Evolutionary conservation across 148 eudicot species (phyloP).

Genomic region (Fagopyrum esculentum): DNA sequence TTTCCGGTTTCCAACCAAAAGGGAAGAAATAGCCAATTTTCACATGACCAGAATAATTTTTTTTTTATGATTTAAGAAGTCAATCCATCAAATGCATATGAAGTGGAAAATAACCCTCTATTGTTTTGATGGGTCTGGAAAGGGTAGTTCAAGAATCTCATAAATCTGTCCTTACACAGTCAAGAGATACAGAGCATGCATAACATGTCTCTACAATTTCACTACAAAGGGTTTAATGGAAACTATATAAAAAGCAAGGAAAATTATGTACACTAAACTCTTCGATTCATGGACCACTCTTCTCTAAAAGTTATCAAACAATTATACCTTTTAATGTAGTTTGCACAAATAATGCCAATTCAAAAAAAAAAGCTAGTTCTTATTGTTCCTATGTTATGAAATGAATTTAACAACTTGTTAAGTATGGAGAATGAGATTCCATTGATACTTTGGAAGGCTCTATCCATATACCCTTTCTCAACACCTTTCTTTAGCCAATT

Average conservation of each 20-base stretch:
- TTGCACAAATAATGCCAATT: neutral
- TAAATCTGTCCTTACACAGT: neutral
- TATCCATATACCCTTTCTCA: slow-evolving; percentile 7
- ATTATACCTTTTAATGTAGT: neutral
- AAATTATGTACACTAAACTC: neutral
- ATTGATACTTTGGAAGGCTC: slow-evolving; percentile 6
- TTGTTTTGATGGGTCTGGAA: neutral
- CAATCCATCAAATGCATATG: neutral
- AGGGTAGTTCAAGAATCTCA: neutral
- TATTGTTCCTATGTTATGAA: too few species aligned
- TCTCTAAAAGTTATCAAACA: neutral
- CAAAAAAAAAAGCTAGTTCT: neutral
- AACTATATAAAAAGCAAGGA: neutral
- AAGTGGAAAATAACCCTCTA: neutral
- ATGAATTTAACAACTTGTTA: too few species aligned
- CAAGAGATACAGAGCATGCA: neutral
- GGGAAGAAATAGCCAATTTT: neutral
- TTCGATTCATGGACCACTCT: neutral
- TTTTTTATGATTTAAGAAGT: neutral
- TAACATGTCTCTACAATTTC: neutral
- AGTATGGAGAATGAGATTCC: too few species aligned
- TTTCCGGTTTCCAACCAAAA: neutral
- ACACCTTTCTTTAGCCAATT: slow-evolving; percentile 10
- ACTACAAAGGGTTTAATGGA: neutral
- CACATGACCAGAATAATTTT: neutral